Evolutionary conservation across 805 yeast genomes (phyloP).

Genomic region (Metschnikowia shivogae): DNA sequence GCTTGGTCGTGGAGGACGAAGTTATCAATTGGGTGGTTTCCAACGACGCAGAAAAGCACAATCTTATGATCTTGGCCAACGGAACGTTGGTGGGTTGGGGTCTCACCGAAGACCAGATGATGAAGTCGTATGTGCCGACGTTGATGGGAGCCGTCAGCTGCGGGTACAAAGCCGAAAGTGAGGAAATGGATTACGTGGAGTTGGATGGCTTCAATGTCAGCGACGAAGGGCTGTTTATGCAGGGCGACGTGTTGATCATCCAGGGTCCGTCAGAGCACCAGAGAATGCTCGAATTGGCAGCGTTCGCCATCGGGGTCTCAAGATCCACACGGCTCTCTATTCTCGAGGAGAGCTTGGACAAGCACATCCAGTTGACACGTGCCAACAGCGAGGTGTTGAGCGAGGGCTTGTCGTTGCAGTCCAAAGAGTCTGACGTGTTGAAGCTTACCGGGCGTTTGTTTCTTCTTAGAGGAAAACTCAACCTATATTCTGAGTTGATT

Average conservation of each 20-base stretch:
- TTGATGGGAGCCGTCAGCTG: conserved; percentile 42
- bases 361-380: conserved; percentile 60
- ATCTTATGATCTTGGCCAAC: conserved; percentile 64
- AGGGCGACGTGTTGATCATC: conserved; percentile 70
- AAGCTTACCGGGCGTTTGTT: conserved; percentile 70
- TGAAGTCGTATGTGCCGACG: conserved; percentile 48
- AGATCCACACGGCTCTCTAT: conserved; percentile 83
- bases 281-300: conserved; percentile 70
- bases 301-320: conserved; percentile 84
- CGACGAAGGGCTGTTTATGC: conserved; percentile 40
- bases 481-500: conserved; percentile 79
- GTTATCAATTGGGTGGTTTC: conserved; percentile 47
- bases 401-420: conserved; percentile 45
- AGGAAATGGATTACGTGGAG: conserved; percentile 80
- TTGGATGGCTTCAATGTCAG: conserved; percentile 27
- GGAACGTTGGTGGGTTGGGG: conserved; percentile 90
- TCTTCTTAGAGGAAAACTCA: conserved; percentile 74
- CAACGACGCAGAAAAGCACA: conserved; percentile 33
- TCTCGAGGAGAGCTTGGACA: conserved; percentile 67
- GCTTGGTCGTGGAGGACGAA: conserved; percentile 56
- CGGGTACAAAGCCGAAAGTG: conserved; percentile 58
- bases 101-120: conserved; percentile 50
- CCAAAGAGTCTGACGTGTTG: conserved; percentile 57
- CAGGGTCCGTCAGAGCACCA: conserved; percentile 43
- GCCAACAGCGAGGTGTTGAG: conserved; percentile 63